Evolutionary conservation across 306 rosid genomes (phyloP).

Genomic region (Astragalus membranaceus): DNA sequence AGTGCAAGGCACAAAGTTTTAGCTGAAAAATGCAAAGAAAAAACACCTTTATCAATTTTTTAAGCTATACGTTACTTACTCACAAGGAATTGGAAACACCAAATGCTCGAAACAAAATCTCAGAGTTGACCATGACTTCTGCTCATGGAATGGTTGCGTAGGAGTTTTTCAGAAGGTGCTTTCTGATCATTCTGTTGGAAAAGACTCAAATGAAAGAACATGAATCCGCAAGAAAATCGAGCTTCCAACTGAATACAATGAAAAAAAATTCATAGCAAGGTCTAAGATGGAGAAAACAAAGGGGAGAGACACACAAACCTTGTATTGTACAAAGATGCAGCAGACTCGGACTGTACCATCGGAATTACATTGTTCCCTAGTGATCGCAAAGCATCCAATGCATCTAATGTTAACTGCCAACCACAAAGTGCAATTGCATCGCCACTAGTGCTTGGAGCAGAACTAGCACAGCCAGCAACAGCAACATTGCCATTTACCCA

Average conservation of each 20-base stretch:
- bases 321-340: conserved; percentile 94
- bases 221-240: not conserved
- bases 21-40: not conserved
- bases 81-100: conserved; percentile 27
- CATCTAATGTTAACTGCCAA: conserved; percentile 95
- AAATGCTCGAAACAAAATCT: conserved; percentile 19
- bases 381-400: conserved; percentile 70
- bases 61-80: not conserved
- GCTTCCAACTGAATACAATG: not conserved
- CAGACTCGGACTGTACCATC: conserved; percentile 82
- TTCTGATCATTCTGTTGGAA: conserved; percentile 71
- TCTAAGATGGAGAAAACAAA: not conserved
- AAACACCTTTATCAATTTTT: not conserved
- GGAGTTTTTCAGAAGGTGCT: conserved; percentile 46
- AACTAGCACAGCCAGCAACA: conserved; percentile 71
- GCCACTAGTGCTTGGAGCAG: conserved; percentile 44
- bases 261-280: not conserved
- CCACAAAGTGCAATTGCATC: conserved; percentile 75
- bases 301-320: conserved; percentile 38
- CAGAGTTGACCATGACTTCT: conserved; percentile 76
- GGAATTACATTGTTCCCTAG: conserved; percentile 70
- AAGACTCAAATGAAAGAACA: conserved; percentile 20
- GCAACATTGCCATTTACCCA: conserved; percentile 99
- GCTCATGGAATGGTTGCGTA: conserved; percentile 58
- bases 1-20: not conserved